These are phyloP conservation scores for Alternaria sp. DNA, from an alignment of 2,329 filamentous ascomycete species.

Conservation along the genomic window DNA sequence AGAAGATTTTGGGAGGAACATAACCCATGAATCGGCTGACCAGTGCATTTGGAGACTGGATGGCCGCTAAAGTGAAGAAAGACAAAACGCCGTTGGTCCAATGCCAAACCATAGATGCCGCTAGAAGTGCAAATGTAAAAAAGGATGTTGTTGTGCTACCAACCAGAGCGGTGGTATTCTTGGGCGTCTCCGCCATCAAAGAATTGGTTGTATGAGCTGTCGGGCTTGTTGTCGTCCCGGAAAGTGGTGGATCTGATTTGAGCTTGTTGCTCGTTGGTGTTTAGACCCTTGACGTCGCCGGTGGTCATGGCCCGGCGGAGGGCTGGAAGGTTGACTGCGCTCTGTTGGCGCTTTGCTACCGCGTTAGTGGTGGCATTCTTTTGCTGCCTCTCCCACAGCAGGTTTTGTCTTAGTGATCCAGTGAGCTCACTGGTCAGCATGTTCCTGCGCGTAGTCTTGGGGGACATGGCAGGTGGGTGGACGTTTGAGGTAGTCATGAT, in stretches of 20 bases:
- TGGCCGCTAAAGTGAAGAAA: slow-evolving; percentile 26
- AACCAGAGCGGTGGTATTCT: slow-evolving; percentile 86
- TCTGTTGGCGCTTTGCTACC: slow-evolving; percentile 87
- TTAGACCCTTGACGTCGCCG: slow-evolving; percentile 87
- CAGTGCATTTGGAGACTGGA: slow-evolving; percentile 15
- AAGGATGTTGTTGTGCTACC: slow-evolving; percentile 61
- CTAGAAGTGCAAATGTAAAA: slow-evolving; percentile 45
- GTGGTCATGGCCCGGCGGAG: slow-evolving; percentile 59
- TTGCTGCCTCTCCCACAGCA: slow-evolving; percentile 95
- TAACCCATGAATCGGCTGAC: slow-evolving; percentile 38
- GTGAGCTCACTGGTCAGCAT: slow-evolving; percentile 89
- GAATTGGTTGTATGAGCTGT: slow-evolving; percentile 78
- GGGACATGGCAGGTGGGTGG: slow-evolving; percentile 82
- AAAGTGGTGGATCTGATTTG: slow-evolving; percentile 62
- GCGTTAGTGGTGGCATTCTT: slow-evolving; percentile 90
- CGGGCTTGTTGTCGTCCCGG: slow-evolving; percentile 68
- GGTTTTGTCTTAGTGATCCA: slow-evolving; percentile 87
- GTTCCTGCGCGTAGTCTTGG: slow-evolving; percentile 88
- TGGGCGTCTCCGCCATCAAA: slow-evolving; percentile 74
- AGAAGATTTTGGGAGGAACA: slow-evolving; percentile 45
- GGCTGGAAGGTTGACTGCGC: slow-evolving; percentile 53
- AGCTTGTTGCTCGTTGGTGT: slow-evolving; percentile 64
- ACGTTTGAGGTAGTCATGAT: slow-evolving; percentile 73
- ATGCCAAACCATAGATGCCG: slow-evolving; percentile 47
- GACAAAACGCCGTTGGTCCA: slow-evolving; percentile 39